A percentile compares a stretch with the other conserved stretches of the same genome.
Conservation (phyloP, 148 eudicot genomes). For the Fallopia convolvulus region DNA sequence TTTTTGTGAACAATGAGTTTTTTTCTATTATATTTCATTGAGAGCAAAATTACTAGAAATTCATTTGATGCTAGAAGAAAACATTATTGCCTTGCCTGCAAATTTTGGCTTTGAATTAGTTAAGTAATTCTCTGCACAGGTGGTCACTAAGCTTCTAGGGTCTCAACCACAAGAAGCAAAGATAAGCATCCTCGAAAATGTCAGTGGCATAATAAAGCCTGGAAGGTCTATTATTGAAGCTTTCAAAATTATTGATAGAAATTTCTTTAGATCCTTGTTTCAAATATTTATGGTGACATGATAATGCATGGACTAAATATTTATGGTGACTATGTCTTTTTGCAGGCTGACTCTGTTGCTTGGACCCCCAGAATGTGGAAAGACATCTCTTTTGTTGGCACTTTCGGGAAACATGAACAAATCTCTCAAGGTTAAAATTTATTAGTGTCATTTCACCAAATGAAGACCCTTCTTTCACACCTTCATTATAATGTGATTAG, state of each 20-base stretch:
- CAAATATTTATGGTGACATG: background rate
- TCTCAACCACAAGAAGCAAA: slow-evolving; percentile 32
- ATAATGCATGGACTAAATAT: background rate
- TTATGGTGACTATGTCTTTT: background rate
- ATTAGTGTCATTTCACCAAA: background rate
- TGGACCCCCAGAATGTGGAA: slow-evolving; percentile 89
- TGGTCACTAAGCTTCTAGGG: slow-evolving; percentile 36
- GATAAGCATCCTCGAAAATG: slow-evolving; percentile 42
- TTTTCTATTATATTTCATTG: background rate
- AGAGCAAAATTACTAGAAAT: background rate
- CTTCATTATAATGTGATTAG: no score
- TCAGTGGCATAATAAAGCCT: slow-evolving; percentile 65
- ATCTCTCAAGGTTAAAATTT: slow-evolving; percentile 44
- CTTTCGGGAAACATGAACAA: slow-evolving; percentile 62
- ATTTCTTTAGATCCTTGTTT: background rate
- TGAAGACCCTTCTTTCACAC: no score
- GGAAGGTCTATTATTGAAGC: slow-evolving; percentile 40
- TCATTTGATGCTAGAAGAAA: background rate
- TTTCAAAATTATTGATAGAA: background rate
- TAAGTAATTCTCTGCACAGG: slow-evolving; percentile 16
- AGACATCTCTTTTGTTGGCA: slow-evolving; percentile 61
- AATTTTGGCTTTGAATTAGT: background rate
- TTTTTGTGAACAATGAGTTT: background rate
- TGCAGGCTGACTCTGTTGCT: slow-evolving; percentile 70
- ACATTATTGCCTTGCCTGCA: background rate